Evolutionary conservation across 768 basidiomycete genomes (phyloP), one percentile per base, ranked within the genome.

Genomic region (Suillus hirtellus): DNA sequence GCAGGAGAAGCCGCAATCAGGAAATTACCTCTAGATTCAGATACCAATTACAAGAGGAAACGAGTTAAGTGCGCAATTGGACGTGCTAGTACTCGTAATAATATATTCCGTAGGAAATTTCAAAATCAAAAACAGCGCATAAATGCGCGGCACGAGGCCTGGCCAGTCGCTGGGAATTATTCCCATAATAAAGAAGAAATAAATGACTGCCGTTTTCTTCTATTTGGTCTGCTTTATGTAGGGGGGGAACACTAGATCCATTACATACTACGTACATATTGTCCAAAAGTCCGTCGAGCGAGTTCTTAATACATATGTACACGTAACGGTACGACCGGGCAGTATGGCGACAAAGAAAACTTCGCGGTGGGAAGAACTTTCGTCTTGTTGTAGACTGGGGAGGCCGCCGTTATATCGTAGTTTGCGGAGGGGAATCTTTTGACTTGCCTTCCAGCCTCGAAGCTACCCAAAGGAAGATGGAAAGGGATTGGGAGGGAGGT

Each of bases 181-280:
- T 53, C 19, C 52, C 52, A 53, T 35, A 53, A 53, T 35, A 53
- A 53, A 34, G 19, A 53, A 53, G 31, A 27, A 9, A 50, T 27
- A 19, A 34, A 34, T 34, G 50, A 53, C 31, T 34, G 19, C 31
- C 19, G 31, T 53, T 37, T 3, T 10, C 49, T 34, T 53, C 52
- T 53, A 53, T 53, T 52, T 34, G 31, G 31, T 17, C 50, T 19
- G 17, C 50, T 17, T 34, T 38, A 11, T 46, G 49, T 50, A 34
- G 52, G 19, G 19, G 52, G 31, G 19, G 52, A n/a, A 7, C 31
- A 53, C 19, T n/a, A 12, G 19, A 53, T 53, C 31, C 19, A n/a
- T 53, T 53, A n/a, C 19, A 34, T 53, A 53, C 52, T 53, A 53
- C 52, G 31, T 52, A 52, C 50, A 19, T 52, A 34, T 52, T 52